Percentiles rank a stretch among this genome's conserved stretches.
Conservation (phyloP, 441 rosid genomes). For the Corymbia calophylla region DNA sequence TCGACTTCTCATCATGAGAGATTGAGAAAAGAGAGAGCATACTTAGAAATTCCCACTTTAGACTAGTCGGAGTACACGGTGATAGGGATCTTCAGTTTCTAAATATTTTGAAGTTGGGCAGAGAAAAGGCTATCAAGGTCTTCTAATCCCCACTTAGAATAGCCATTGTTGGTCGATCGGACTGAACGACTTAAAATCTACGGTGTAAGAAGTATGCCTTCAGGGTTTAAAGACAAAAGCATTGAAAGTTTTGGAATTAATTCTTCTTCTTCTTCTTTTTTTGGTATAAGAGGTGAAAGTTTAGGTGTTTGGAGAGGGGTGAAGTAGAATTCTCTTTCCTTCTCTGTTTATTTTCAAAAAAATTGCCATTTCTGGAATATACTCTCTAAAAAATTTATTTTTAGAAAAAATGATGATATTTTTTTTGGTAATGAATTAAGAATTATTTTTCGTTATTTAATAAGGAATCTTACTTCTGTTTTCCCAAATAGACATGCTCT, state of each 20-base stretch:
- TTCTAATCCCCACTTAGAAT: neutral
- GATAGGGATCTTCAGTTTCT: neutral
- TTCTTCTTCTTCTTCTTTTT: neutral
- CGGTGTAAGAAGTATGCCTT: neutral
- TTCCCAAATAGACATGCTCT: neutral
- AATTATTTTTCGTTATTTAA: neutral
- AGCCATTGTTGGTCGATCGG: neutral
- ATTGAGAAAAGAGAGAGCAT: neutral
- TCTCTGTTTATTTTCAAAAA: neutral
- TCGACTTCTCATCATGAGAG: neutral
- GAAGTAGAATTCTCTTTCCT: neutral
- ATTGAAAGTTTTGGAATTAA: neutral
- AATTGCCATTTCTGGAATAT: neutral
- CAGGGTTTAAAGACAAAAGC: neutral
- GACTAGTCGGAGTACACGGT: neutral
- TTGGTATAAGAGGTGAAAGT: neutral
- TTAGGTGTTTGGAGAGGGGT: neutral
- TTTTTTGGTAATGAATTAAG: neutral
- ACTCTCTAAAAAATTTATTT: neutral
- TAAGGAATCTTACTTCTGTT: neutral
- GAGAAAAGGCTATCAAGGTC: neutral
- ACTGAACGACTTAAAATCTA: neutral
- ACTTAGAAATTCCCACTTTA: neutral
- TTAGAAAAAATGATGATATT: neutral
- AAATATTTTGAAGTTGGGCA: neutral